A percentile compares a stretch with the other conserved stretches of the same genome.
Evolutionary conservation across 2,329 filamentous ascomycete species (phyloP).

Genomic region (Lizonia empirigonia): DNA sequence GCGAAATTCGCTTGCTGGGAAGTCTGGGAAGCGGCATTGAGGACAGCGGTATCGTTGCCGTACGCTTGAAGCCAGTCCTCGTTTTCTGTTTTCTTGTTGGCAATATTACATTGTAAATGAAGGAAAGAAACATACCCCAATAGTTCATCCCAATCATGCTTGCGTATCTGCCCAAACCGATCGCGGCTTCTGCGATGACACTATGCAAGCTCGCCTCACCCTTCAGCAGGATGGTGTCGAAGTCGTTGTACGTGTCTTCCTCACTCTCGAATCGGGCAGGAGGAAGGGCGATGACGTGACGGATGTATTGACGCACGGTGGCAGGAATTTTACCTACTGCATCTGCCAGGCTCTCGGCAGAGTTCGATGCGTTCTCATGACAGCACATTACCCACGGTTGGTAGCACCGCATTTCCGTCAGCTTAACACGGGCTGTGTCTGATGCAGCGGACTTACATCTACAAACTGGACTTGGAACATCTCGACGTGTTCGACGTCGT

Average conservation of each 20-base stretch:
- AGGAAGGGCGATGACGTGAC: constrained; percentile 1
- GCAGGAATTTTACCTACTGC: neutral
- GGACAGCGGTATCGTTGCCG: neutral
- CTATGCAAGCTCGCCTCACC: neutral
- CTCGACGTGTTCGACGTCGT: neutral
- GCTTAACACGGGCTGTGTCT: neutral
- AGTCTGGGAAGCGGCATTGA: neutral
- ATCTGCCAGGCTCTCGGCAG: neutral
- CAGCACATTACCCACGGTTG: constrained; percentile 5
- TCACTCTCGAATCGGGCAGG: neutral
- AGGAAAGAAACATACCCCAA: neutral
- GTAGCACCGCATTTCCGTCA: neutral
- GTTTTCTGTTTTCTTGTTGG: neutral
- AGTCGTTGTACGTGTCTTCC: neutral
- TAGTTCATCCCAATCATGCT: neutral
- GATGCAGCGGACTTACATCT: neutral
- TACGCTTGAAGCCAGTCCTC: neutral
- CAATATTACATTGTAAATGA: neutral
- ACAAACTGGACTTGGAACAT: neutral
- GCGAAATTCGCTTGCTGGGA: neutral
- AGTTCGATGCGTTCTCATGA: neutral
- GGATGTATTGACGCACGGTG: neutral
- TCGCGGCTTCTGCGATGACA: neutral
- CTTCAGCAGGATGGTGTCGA: neutral
- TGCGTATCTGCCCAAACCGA: neutral